Conservation (phyloP, 2,329 filamentous ascomycete genomes). For the Stagonosporopsis cucurbitacearum region DNA sequence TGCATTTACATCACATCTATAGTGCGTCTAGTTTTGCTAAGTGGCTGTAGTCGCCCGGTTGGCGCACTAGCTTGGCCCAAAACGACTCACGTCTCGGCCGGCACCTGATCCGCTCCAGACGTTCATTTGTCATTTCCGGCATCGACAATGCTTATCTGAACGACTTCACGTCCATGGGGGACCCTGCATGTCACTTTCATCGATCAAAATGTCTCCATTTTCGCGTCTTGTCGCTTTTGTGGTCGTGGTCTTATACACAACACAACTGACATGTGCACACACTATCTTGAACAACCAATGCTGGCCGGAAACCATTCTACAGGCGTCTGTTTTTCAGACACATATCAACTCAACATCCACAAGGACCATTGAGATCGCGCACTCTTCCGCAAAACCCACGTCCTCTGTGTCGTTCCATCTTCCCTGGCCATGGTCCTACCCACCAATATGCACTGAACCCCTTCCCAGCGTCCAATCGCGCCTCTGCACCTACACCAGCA, state of each 20-base stretch:
- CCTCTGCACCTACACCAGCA: constrained; percentile 43
- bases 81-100: constrained; percentile 29
- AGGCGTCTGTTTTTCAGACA: constrained; percentile 4
- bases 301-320: constrained; percentile 27
- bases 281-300: constrained; percentile 30
- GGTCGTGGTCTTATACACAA: background rate
- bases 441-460: constrained; percentile 34
- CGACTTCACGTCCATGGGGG: background rate
- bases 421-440: constrained; percentile 34
- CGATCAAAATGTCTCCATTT: background rate
- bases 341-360: constrained; percentile 14
- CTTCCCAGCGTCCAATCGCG: constrained; percentile 20
- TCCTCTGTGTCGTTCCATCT: constrained; percentile 1
- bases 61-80: constrained; percentile 12
- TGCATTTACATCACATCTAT: constrained; percentile 12
- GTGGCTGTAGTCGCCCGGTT: background rate
- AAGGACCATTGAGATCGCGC: background rate
- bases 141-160: constrained; percentile 5
- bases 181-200: constrained; percentile 1
- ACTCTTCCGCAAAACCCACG: background rate
- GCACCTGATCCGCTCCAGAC: constrained; percentile 6
- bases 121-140: constrained; percentile 11
- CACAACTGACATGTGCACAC: background rate
- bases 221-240: background rate
- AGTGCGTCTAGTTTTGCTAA: background rate